Percentiles rank a stretch among this genome's conserved stretches.
phyloP scores from a whole-genome alignment of 2,329 filamentous ascomycete genomes.

The Xylaria polymorpha region DNA sequence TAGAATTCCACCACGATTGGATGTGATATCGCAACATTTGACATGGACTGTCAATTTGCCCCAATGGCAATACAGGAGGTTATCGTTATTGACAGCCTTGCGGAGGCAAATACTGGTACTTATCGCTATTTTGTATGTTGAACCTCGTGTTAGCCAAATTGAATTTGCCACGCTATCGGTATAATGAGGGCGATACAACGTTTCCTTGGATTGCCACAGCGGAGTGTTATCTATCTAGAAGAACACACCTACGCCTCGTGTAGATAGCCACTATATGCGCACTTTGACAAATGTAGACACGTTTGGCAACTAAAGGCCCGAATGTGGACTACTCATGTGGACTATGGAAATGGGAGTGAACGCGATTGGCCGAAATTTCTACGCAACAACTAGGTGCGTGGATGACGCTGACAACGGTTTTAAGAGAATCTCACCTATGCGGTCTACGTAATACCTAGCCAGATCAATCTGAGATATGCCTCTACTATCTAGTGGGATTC shows the following conservation, averaged over 20 bases:
- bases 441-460: background rate
- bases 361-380: conserved; percentile 44
- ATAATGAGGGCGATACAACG: conserved; percentile 31
- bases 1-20: background rate
- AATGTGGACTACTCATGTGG: conserved; percentile 41
- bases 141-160: conserved; percentile 22
- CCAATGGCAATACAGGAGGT: too few relatives aligned
- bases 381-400: conserved; percentile 35
- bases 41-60: background rate
- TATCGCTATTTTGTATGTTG: conserved; percentile 1
- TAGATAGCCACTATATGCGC: conserved; percentile 12
- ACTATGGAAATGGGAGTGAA: conserved; percentile 36
- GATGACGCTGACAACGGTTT: conserved; percentile 45
- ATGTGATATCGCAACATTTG: background rate
- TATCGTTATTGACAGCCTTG: background rate
- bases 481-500: conserved; percentile 3
- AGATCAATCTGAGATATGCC: conserved; percentile 33
- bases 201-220: conserved; percentile 30
- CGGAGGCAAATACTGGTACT: background rate
- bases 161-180: conserved; percentile 30
- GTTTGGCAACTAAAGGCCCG: conserved; percentile 44
- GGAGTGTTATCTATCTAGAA: conserved; percentile 21
- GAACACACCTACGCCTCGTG: conserved; percentile 5
- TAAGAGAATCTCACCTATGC: conserved; percentile 38
- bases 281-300: conserved; percentile 28